Percentiles rank a stretch among this genome's conserved stretches.
Conservation (phyloP, 768 basidiomycete genomes). For the Tremella fuciformis region DNA sequence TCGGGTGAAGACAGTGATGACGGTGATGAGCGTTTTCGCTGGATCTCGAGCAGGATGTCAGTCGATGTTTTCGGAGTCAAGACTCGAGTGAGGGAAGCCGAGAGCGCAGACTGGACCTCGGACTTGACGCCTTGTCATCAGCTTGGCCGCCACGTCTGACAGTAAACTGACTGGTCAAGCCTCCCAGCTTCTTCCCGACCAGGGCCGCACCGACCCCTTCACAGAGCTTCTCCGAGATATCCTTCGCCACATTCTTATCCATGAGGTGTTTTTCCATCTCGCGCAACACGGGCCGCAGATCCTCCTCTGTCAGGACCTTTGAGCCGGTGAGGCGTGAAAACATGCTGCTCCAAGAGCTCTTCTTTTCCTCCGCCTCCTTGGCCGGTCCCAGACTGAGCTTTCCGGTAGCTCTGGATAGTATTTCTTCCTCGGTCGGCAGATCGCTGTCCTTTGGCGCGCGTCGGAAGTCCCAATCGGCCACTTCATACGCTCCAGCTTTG, state of each 20-base stretch:
- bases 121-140: constrained; percentile 67
- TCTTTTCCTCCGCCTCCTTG: constrained; percentile 15
- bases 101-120: constrained; percentile 77
- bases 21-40: constrained; percentile 63
- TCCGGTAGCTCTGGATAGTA: constrained; percentile 38
- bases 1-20: constrained; percentile 71
- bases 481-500: constrained; percentile 66
- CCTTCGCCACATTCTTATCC: constrained; percentile 97
- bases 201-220: constrained; percentile 88
- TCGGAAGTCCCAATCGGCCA: constrained; percentile 80
- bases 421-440: constrained; percentile 49
- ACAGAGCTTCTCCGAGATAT: constrained; percentile 90
- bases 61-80: constrained; percentile 95
- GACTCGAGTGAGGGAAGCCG: constrained; percentile 82
- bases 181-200: constrained; percentile 83
- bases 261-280: constrained; percentile 97
- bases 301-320: constrained; percentile 74
- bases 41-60: constrained; percentile 89
- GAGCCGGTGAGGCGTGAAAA: constrained; percentile 79
- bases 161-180: constrained; percentile 71
- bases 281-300: constrained; percentile 80
- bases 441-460: constrained; percentile 52
- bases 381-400: constrained; percentile 18
- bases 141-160: constrained; percentile 13
- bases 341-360: constrained; percentile 65